Evolutionary conservation across 1,284 basidiomycete species (phyloP), one percentile per base, ranked within the genome.

Genomic region (Apiotrichum montevideense): DNA sequence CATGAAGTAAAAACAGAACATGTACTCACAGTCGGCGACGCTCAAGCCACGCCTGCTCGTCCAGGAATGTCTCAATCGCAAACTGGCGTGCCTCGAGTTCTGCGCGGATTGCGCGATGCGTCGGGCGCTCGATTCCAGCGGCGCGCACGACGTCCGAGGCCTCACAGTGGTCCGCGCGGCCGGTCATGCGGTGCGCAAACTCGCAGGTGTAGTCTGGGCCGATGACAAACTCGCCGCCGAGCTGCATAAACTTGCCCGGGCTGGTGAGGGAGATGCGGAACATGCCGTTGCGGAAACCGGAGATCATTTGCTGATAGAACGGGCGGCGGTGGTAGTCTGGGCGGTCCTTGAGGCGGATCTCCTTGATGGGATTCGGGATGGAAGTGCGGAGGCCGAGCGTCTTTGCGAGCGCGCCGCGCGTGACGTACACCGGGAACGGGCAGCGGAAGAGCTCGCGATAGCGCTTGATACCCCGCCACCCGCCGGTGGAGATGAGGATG

Each of bases 151-250:
- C 57, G n/a, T 58, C 57, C 0, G 49, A 50, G 2, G 57, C 57
- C 35, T 58, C 57, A 41, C 57, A 55, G 46, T 58, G 57, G 34
- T 58, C 57, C n/a, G 64, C 69, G 5, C 68, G 73, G 15, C 65
- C 71, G 67, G 67, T 71, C 76, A 77, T 77, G 9, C 76, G 64
- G 55, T 77, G 75, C 3, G 73, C 74, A 58, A 75, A 77, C 4
- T 69, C 64, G 54, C 71, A 73, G 11, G 57, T 62, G 50, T 61
- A 66, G 3, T 66, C 66, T 1, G 67, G 59, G 0, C 59, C 58
- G 8, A 76, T 61, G 34, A 76, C 66, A 56, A 76, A 76, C 57
- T 77, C 75, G 35, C 76, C 76, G 8, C 76, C 76, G 7, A 77
- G 66, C 52, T 78, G 76, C 6, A 63, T 63, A n/a, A 75, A 59